Conservation (phyloP, 1,284 basidiomycete species). For the Boletus albobrunnescens region DNA sequence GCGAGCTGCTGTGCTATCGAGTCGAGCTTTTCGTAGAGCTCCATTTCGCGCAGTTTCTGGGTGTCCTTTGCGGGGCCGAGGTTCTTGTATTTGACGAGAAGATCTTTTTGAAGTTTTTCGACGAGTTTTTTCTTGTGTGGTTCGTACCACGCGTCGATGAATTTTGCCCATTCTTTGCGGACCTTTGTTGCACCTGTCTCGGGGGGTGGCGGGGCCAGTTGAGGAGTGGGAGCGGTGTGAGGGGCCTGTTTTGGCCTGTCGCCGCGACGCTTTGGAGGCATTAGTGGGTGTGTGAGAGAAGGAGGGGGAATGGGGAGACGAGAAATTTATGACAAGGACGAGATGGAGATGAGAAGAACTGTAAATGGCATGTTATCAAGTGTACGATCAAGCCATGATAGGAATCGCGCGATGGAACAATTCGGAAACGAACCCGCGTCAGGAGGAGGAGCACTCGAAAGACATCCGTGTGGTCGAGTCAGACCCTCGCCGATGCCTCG, state of each 20-base stretch:
- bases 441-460: too few species aligned
- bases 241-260: slow-evolving; percentile 18
- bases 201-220: slow-evolving; percentile 13
- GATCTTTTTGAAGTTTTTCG: slow-evolving; percentile 32
- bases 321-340: slow-evolving; percentile 10
- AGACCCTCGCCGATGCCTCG: slow-evolving; percentile 18
- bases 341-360: slow-evolving; percentile 16
- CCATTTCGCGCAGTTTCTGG: slow-evolving; percentile 29
- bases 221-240: too few species aligned
- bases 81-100: slow-evolving; percentile 32
- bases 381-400: slow-evolving; percentile 31
- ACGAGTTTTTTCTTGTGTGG: slow-evolving; percentile 28
- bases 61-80: slow-evolving; percentile 25
- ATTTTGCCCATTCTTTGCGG: slow-evolving; percentile 29
- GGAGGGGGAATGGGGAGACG: background rate
- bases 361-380: slow-evolving; percentile 5
- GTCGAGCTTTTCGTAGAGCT: slow-evolving; percentile 26
- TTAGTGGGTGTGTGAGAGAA: background rate
- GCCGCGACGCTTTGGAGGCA: slow-evolving; percentile 32
- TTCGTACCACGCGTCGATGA: slow-evolving; percentile 29
- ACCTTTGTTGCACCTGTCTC: slow-evolving; percentile 23
- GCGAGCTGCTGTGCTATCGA: slow-evolving; percentile 23
- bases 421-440: too few species aligned
- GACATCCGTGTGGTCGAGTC: background rate
- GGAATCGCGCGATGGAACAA: slow-evolving; percentile 23